phyloP scores from a whole-genome alignment of 257 asterid genomes.

The Datura wrightii region DNA sequence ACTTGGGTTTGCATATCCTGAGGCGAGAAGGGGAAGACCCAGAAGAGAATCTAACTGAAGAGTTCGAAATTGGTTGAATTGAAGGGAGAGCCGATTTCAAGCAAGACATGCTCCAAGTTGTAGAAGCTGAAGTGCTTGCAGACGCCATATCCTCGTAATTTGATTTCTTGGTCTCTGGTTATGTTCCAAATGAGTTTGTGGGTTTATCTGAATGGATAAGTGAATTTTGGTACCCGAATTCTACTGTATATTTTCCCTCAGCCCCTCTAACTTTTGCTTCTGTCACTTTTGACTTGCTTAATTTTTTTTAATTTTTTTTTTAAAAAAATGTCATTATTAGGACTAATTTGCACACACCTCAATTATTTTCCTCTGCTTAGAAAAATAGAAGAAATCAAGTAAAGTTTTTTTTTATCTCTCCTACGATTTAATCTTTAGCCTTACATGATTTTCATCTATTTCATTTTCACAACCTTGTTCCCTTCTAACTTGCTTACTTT shows the following conservation, averaged over 20 bases:
- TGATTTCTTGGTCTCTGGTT: neutral
- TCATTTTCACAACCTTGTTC: too few relatives aligned
- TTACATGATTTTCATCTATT: too few relatives aligned
- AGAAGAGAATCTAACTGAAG: slow-evolving; percentile 50
- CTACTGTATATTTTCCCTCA: neutral
- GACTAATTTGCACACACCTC: too few relatives aligned
- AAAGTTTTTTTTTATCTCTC: too few relatives aligned
- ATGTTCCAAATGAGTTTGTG: neutral
- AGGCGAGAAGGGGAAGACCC: slow-evolving; percentile 49
- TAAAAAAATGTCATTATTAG: too few relatives aligned
- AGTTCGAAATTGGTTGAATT: slow-evolving; percentile 43
- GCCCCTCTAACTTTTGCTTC: slow-evolving; percentile 18
- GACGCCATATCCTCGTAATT: slow-evolving; percentile 52
- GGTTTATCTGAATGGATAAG: slow-evolving; percentile 39
- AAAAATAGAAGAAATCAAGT: too few relatives aligned
- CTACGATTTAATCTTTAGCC: too few relatives aligned
- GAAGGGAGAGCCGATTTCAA: slow-evolving; percentile 74
- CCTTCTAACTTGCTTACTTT: too few relatives aligned
- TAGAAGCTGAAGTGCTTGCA: slow-evolving; percentile 36
- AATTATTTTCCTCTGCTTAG: too few relatives aligned
- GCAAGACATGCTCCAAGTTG: slow-evolving; percentile 64
- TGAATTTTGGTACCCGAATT: slow-evolving; percentile 34
- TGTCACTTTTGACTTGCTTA: neutral
- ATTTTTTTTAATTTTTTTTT: neutral
- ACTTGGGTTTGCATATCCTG: slow-evolving; percentile 42